Evolutionary conservation across 495 filamentous ascomycete genomes (phyloP), one percentile per base, ranked within the genome.

Genomic region (Sporormia fimetaria): DNA sequence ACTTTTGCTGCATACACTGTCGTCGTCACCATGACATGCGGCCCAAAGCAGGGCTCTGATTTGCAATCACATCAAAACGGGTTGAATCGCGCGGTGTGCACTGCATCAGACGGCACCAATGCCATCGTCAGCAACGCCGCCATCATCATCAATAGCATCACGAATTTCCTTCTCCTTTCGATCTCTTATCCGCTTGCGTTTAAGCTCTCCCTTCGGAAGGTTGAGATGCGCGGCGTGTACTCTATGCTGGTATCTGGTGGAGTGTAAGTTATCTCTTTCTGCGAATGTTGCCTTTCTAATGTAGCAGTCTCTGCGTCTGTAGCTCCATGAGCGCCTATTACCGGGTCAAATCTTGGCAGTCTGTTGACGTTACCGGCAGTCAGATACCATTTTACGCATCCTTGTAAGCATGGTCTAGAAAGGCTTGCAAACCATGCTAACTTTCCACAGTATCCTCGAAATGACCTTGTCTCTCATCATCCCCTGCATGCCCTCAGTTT

Each of bases 341-440:
- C 28, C 46, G 39, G 14, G 30, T 43, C 21, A 38, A 33, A 24
- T 32, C 46, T 1, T 44, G 40, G 46, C 16, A 34, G 14, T 37
- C 39, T 9, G 21, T 29, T 6, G 46, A 49, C 28, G 9, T 49
- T 30, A 49, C 46, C 10, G 46, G 46, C 9, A 33, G 10, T 21
- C 46, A 49, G 22, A 44, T 49, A n/a, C 40, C 46, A 6, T 14
- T 49, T 22, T 42, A 49, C 21, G 40, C 31, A 11, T 9, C 22
- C 0, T 14, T 49, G 45, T 49, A 37, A 34, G 44, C 30, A 28
- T 8, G 17, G 4, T 18, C 20, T 14, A 2, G 8, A 27, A 17
- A 18, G 4, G 15, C 23, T 28, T 17, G 22, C 25, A 40, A 2
- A 16, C 9, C 10, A 14, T 15, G 17, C 37, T 37, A 15, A 42